Percentiles rank a stretch among this genome's conserved stretches.
Evolutionary conservation across 805 yeast genomes (phyloP).

Genomic region (Suhomyces pyralidae): DNA sequence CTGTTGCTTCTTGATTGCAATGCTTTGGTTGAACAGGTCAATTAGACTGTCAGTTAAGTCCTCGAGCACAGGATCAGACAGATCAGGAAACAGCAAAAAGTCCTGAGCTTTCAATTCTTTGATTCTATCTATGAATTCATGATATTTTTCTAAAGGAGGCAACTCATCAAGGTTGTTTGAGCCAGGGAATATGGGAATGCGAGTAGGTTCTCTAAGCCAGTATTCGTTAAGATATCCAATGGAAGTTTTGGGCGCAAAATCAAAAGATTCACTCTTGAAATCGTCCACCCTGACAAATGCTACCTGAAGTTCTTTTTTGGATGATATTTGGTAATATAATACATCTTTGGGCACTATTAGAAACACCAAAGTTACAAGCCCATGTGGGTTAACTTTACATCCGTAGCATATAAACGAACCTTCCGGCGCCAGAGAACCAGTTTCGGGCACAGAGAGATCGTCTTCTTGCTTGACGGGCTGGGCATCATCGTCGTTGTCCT

Average conservation of each 20-base stretch:
- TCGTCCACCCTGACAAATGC: slow-evolving; percentile 21
- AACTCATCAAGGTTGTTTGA: slow-evolving; percentile 5
- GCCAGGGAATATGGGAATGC: slow-evolving; percentile 20
- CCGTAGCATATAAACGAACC: slow-evolving; percentile 29
- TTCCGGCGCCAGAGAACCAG: slow-evolving; percentile 16
- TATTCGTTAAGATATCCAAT: slow-evolving; percentile 19
- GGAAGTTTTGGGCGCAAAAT: slow-evolving; percentile 14
- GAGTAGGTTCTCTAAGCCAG: slow-evolving; percentile 19
- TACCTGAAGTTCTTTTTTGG: slow-evolving; percentile 22
- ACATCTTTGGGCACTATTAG: slow-evolving; percentile 25
- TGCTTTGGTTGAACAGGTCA: slow-evolving; percentile 17
- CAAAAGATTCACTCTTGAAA: background rate
- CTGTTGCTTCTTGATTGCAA: slow-evolving; percentile 19
- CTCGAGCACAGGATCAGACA: background rate
- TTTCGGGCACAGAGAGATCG: background rate
- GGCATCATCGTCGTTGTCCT: slow-evolving; percentile 13
- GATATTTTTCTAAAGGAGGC: background rate
- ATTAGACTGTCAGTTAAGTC: background rate
- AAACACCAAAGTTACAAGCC: slow-evolving; percentile 21
- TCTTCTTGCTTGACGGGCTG: background rate
- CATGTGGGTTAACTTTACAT: slow-evolving; percentile 14
- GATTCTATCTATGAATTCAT: slow-evolving; percentile 14
- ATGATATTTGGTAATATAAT: slow-evolving; percentile 23
- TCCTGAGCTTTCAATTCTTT: slow-evolving; percentile 12
- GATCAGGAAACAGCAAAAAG: background rate